Evolutionary conservation across 495 filamentous ascomycete genomes (phyloP), one percentile per base, ranked within the genome.

Genomic region (Apiosordaria backusii): DNA sequence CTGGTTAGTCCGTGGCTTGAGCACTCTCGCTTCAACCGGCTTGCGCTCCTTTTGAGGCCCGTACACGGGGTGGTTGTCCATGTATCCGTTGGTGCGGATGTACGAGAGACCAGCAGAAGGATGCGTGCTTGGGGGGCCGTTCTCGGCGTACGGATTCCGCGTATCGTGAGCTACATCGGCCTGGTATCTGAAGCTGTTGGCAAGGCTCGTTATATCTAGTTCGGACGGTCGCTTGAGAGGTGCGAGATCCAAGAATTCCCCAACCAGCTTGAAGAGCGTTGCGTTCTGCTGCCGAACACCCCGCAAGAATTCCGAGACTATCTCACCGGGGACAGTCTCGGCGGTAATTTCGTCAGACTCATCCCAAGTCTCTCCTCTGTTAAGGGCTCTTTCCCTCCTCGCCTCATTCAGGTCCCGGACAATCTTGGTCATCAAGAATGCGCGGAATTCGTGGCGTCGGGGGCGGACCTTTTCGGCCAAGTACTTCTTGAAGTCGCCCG

Each of bases 31-130:
- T 72, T 86, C 77, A 3, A 95, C 82, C 0, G 91, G 85, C 9
- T 86, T 70, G 65, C 85, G 83, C 45, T 79, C 69, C 16, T 79
- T 78, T 72, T 92, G 90, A 7, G 92, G 93, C 3, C 95, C 95
- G 70, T 89, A 87, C n/a, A 86, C 65, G 0, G 95, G 89, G 72
- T 97, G 93, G 75, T 97, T 96, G 60, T 86, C 81, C 54, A 90
- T 74, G 72, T 88, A 83, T 23, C 88, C 82, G 40, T 84, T 76
- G 18, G 91, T 89, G 63, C 93, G 88, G 27, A 89, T 81, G 78
- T 98, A 97, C 50, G 91, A 90, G 19, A 98, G 79, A 67, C 95
- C 95, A 2, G 89, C 96, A 1, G 93, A 95, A 1, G 96, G 95
- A 77, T 99, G 95, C 9, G 94, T 98, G 62, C 84, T 84, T 1